Evolutionary conservation across 192 early-diverging fungal genomes (phyloP).

Genomic region (Radiomyces spectabilis): DNA sequence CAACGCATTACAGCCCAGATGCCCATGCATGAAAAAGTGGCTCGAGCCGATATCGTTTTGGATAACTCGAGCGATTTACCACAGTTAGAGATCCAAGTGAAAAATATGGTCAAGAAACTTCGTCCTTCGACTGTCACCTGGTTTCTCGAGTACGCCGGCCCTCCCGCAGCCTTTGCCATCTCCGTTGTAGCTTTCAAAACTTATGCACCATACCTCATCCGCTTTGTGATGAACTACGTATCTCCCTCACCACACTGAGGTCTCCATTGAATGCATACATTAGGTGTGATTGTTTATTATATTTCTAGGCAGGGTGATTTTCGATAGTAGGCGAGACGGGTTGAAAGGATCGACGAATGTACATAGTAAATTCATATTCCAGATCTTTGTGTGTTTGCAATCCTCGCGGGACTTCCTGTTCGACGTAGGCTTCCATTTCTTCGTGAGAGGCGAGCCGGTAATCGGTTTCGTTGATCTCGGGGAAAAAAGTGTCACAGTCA

Average conservation of each 20-base stretch:
- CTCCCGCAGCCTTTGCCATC: constrained; percentile 11
- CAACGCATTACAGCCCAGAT: constrained; percentile 78
- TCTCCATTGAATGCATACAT: too few species aligned
- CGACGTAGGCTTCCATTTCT: constrained; percentile 42
- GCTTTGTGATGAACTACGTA: too few species aligned
- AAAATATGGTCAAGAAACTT: constrained; percentile 9
- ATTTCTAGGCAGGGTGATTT: too few species aligned
- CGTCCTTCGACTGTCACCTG: constrained; percentile 18
- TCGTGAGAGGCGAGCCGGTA: constrained; percentile 36
- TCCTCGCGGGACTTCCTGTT: constrained; percentile 28
- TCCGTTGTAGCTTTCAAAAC: not conserved
- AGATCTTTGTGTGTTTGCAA: constrained; percentile 45
- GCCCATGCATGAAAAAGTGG: constrained; percentile 69
- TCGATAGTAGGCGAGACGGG: too few species aligned
- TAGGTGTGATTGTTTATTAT: too few species aligned
- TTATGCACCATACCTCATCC: too few species aligned
- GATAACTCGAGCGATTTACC: constrained; percentile 69
- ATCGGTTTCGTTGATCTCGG: constrained; percentile 33
- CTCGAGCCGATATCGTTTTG: constrained; percentile 74
- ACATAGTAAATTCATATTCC: constrained; percentile 56
- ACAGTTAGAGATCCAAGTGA: constrained; percentile 37
- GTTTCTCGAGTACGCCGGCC: constrained; percentile 21
- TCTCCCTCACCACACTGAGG: too few species aligned
- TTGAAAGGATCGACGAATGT: too few species aligned
- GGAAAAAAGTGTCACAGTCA: constrained; percentile 79